These are phyloP conservation scores for Coemansia sp. DNA, from an alignment of 192 early-diverging fungal species.

Conservation along the genomic window DNA sequence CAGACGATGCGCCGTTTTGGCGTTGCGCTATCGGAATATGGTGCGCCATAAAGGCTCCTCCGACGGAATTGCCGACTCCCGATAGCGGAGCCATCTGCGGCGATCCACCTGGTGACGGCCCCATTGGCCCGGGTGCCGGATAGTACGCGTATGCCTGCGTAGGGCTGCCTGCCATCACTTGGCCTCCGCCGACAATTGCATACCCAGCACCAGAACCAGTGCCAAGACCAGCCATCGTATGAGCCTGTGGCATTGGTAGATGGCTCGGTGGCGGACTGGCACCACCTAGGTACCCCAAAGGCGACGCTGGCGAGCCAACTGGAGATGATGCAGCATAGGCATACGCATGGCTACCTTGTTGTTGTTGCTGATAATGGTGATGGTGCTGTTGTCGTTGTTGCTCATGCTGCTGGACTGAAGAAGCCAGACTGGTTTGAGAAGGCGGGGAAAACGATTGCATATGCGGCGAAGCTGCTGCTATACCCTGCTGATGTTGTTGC, in stretches of 20 bases:
- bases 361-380: slow-evolving; percentile 1
- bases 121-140: slow-evolving; percentile 12
- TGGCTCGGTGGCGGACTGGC: slow-evolving; percentile 10
- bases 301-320: slow-evolving; percentile 18
- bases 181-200: slow-evolving; percentile 16
- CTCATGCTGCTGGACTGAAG: not conserved
- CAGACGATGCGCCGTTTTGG: not conserved
- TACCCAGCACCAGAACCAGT: slow-evolving; percentile 2
- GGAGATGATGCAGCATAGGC: slow-evolving; percentile 9
- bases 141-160: slow-evolving; percentile 34
- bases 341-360: slow-evolving; percentile 11
- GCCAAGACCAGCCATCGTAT: not conserved
- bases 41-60: slow-evolving; percentile 4
- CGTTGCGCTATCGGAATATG: slow-evolving; percentile 4
- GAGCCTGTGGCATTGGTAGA: slow-evolving; percentile 6
- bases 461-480: not conserved
- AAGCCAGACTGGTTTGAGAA: not conserved
- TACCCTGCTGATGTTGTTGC: slow-evolving; percentile 1
- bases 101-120: slow-evolving; percentile 11
- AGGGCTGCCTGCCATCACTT: slow-evolving; percentile 2
- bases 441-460: not conserved
- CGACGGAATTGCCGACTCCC: not conserved
- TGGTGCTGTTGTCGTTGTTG: slow-evolving; percentile 13
- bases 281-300: slow-evolving; percentile 14
- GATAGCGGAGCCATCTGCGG: slow-evolving; percentile 24